A percentile compares a stretch with the other conserved stretches of the same genome.
Conservation (phyloP, 257 asterid species). For the Verbascum thapsus region DNA sequence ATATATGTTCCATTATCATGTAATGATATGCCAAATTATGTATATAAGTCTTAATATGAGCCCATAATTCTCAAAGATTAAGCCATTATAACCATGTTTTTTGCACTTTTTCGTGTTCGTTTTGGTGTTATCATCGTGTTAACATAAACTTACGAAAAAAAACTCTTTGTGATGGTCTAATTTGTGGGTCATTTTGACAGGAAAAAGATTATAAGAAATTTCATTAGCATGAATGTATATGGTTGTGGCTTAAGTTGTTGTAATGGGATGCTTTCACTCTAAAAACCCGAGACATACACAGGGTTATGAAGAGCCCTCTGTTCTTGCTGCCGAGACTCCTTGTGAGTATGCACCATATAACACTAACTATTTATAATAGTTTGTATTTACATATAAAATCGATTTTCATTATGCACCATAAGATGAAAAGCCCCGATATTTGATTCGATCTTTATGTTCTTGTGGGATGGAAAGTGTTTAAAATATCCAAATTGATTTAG, state of each 20-base stretch:
- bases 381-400: too few species aligned
- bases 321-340: slow-evolving; percentile 88
- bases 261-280: slow-evolving; percentile 82
- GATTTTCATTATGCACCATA: too few species aligned
- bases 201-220: neutral
- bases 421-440: too few species aligned
- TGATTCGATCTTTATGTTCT: too few species aligned
- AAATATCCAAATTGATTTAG: too few species aligned
- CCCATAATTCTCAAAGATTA: too few species aligned
- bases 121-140: neutral
- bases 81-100: slow-evolving; percentile 1
- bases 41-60: too few species aligned
- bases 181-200: slow-evolving; percentile 29
- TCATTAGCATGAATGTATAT: slow-evolving; percentile 30
- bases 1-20: too few species aligned
- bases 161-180: slow-evolving; percentile 5
- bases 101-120: neutral
- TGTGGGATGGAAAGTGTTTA: too few species aligned
- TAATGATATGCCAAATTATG: neutral
- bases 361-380: too few species aligned
- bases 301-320: slow-evolving; percentile 80
- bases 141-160: neutral
- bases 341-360: slow-evolving; percentile 75
- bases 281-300: slow-evolving; percentile 45
- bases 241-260: slow-evolving; percentile 25